Conservation (phyloP, 2,329 filamentous ascomycete species). For the Myriosclerotinia duriaeana region DNA sequence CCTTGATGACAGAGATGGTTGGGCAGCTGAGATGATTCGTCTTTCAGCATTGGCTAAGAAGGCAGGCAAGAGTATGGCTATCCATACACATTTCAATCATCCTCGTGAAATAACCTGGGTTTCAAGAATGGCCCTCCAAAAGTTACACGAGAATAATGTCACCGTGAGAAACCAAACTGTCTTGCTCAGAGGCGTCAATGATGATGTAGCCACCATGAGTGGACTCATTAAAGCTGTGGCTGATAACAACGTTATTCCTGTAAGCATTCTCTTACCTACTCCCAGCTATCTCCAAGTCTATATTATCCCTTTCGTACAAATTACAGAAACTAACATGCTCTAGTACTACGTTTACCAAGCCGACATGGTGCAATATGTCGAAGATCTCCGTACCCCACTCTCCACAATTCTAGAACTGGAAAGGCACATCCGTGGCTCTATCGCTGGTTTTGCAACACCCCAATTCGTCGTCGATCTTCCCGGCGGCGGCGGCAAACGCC, state of each 20-base stretch:
- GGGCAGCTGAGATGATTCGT: conserved; percentile 53
- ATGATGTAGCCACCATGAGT: conserved; percentile 53
- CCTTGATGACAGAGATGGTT: conserved; percentile 52
- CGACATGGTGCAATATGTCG: conserved; percentile 60
- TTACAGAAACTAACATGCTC: conserved; percentile 13
- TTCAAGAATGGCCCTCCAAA: conserved; percentile 51
- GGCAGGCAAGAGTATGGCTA: conserved; percentile 58
- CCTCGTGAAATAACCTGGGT: conserved; percentile 62
- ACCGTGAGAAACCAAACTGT: conserved; percentile 62
- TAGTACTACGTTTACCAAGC: conserved; percentile 67
- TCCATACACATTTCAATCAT: conserved; percentile 67
- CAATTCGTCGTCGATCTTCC: conserved; percentile 64
- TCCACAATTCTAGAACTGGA: conserved; percentile 59
- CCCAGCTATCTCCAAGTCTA: neutral
- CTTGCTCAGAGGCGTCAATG: conserved; percentile 59
- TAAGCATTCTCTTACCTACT: conserved; percentile 40
- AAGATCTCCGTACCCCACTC: conserved; percentile 63
- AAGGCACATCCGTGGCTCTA: conserved; percentile 55
- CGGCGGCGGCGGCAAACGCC: conserved; percentile 61
- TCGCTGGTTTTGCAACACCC: conserved; percentile 63
- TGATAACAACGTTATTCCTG: conserved; percentile 57
- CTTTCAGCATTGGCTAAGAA: conserved; percentile 51
- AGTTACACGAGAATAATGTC: conserved; percentile 52
- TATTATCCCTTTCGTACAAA: neutral
- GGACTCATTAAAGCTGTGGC: conserved; percentile 54